These are phyloP conservation scores for Echinochloa phyllopogon DNA, from an alignment of 176 grass and related monocot species.

Conservation along the genomic window DNA sequence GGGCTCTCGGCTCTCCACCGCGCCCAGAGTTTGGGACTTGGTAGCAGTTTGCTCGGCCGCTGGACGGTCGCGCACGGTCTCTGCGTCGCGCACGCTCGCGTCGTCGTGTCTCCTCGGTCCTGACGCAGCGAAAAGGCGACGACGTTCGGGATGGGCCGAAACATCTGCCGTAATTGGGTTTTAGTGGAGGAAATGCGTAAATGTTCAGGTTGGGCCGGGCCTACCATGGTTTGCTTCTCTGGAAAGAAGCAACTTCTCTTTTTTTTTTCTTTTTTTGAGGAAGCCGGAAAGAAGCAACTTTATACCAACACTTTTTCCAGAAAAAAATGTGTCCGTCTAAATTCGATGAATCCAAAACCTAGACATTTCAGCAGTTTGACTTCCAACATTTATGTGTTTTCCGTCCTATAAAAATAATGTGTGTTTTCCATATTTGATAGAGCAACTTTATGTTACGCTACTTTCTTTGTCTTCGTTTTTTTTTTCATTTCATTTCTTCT, in stretches of 20 bases:
- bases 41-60: not conserved
- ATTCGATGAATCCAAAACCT: not conserved
- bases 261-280: too few relatives aligned
- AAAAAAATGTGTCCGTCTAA: too few relatives aligned
- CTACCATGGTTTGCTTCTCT: not conserved
- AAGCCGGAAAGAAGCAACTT: too few relatives aligned
- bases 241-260: too few relatives aligned
- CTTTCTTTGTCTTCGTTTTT: not conserved
- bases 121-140: not conserved
- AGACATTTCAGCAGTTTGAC: not conserved
- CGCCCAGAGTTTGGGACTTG: slow-evolving; percentile 30
- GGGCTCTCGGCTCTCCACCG: not conserved
- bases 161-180: not conserved
- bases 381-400: too few relatives aligned
- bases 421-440: not conserved
- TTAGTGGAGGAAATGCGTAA: not conserved
- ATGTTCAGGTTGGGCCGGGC: not conserved
- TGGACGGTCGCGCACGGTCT: not conserved
- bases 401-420: too few relatives aligned
- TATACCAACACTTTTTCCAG: too few relatives aligned
- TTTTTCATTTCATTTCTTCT: not conserved
- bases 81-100: not conserved
- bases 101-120: too few relatives aligned
- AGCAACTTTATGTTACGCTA: not conserved
- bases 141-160: not conserved